phyloP scores from a whole-genome alignment of 768 basidiomycete species.

The Mycena venus region DNA sequence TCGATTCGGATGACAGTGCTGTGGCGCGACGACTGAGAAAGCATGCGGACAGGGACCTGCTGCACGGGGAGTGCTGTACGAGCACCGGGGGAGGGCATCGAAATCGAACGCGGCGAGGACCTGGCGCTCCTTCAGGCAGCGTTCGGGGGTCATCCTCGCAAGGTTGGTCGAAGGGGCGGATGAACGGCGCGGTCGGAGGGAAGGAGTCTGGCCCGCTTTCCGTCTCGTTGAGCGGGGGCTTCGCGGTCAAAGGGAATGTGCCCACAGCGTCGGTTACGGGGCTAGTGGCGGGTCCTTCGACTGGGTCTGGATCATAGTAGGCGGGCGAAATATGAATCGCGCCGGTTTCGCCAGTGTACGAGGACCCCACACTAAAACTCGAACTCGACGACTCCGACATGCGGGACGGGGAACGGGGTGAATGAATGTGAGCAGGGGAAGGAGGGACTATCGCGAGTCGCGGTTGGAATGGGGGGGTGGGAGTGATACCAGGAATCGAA shows the following conservation, averaged over 20 bases:
- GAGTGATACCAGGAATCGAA: slow-evolving; percentile 38
- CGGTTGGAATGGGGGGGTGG: slow-evolving; percentile 34
- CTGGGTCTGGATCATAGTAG: slow-evolving; percentile 55
- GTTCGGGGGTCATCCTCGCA: slow-evolving; percentile 43
- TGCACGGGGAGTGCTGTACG: slow-evolving; percentile 12
- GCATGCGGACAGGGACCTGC: slow-evolving; percentile 16
- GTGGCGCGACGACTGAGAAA: slow-evolving; percentile 1
- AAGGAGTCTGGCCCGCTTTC: slow-evolving; percentile 40
- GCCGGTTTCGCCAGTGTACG: slow-evolving; percentile 32
- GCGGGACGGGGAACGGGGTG: slow-evolving; percentile 37
- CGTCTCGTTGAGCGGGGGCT: slow-evolving; percentile 29
- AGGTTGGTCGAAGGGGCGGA: slow-evolving; percentile 59
- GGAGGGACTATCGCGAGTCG: slow-evolving; percentile 45
- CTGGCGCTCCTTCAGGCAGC: slow-evolving; percentile 54
- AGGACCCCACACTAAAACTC: slow-evolving; percentile 37
- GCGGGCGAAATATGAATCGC: slow-evolving; percentile 58
- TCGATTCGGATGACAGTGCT: slow-evolving; percentile 34
- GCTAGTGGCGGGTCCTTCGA: slow-evolving; percentile 49
- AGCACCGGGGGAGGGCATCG: slow-evolving; percentile 59
- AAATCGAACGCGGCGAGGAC: slow-evolving; percentile 62
- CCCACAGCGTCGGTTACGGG: slow-evolving; percentile 36
- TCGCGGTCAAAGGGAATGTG: slow-evolving; percentile 32
- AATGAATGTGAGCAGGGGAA: slow-evolving; percentile 41
- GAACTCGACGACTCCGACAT: slow-evolving; percentile 39
- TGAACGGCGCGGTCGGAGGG: slow-evolving; percentile 61